Base-by-base conservation (phyloP, 1,284 basidiomycete genomes). In the Moesziomyces parantarcticus region DNA sequence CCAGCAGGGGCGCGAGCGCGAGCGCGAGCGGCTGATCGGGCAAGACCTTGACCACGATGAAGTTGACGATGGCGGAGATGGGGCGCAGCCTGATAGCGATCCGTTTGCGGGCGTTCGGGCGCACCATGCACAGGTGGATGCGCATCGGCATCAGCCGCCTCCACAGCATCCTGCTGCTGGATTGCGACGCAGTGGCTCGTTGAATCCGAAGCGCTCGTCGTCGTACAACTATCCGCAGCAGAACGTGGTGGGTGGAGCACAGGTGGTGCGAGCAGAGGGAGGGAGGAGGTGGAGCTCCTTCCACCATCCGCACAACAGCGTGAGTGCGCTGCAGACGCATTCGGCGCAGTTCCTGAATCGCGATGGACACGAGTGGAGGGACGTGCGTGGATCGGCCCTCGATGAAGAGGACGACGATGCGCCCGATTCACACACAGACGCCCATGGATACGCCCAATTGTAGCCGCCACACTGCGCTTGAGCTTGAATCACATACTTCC, bases 381-480 rank as follows among this genome's bases (percentile, higher is more conserved):
- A 49, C 46, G 23, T 71, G 36, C 41, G 62, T 3, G 68, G 68
- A 0, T 54, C 50, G 0, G 68, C 68, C 0, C 54, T 71, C 20
- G 68, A 71, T 26, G 68, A 71, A 32, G 62, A 71, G 46, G 68
- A 71, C 47, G 65, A 68, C 48, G 64, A 57, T 4, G 46, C 53
- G n/a, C 57, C 47, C 26, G 54, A 51, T 21, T n/a, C n/a, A 8
- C 22, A 32, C 22, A 9, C 40, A 4, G 25, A 36, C 26, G n/a
- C 41, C 32, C 25, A 34, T 44, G 62, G 62, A 20, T 65, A 66
- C 36, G 49, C 58, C 20, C 63, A 66, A 40, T 43, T 66, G 11
- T 36, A 36, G 34, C 14, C 4, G 13, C 5, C 9, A 29, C 29
- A 29, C n/a, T 29, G 29, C 29, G 29, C n/a, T n/a, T n/a, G n/a